A percentile compares a stretch with the other conserved stretches of the same genome.
Conservation (phyloP, 225 moss, liverwort and hornwort species). For the Polytrichum commune region DNA sequence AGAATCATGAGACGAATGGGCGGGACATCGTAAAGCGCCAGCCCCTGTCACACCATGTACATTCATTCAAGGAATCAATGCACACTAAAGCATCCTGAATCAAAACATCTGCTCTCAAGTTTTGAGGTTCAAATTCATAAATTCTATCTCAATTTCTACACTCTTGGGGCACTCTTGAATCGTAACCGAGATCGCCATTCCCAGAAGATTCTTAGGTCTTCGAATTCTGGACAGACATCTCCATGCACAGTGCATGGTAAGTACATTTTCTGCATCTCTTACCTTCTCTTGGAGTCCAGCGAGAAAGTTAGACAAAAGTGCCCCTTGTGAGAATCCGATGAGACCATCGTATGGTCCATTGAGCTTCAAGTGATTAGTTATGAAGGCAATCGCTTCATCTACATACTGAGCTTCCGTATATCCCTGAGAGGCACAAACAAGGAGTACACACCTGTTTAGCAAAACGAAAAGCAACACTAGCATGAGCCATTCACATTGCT, state of each 20-base stretch:
- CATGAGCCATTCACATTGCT: too few relatives aligned
- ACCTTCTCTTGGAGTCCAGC: slow-evolving; percentile 72
- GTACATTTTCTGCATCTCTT: neutral
- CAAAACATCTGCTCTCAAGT: too few relatives aligned
- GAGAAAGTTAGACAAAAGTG: slow-evolving; percentile 49
- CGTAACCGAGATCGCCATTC: too few relatives aligned
- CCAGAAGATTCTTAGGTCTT: too few relatives aligned
- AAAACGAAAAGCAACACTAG: neutral
- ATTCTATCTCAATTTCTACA: too few relatives aligned
- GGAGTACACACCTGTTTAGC: neutral
- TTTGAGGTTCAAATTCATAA: too few relatives aligned
- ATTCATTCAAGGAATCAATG: neutral
- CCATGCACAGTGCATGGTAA: too few relatives aligned
- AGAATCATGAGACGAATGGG: slow-evolving; percentile 61
- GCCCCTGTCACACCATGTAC: slow-evolving; percentile 37
- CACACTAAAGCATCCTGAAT: too few relatives aligned
- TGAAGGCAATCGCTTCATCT: slow-evolving; percentile 59
- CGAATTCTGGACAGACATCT: too few relatives aligned
- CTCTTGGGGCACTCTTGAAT: too few relatives aligned
- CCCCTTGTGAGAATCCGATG: slow-evolving; percentile 88
- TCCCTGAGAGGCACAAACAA: slow-evolving; percentile 35
- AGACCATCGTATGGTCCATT: slow-evolving; percentile 90
- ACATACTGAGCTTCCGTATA: slow-evolving; percentile 50
- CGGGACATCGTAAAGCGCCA: slow-evolving; percentile 59
- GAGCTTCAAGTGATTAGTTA: slow-evolving; percentile 73